Base-by-base conservation (phyloP, 352 stramenopile genomes). In the Phytophthora vignae region DNA sequence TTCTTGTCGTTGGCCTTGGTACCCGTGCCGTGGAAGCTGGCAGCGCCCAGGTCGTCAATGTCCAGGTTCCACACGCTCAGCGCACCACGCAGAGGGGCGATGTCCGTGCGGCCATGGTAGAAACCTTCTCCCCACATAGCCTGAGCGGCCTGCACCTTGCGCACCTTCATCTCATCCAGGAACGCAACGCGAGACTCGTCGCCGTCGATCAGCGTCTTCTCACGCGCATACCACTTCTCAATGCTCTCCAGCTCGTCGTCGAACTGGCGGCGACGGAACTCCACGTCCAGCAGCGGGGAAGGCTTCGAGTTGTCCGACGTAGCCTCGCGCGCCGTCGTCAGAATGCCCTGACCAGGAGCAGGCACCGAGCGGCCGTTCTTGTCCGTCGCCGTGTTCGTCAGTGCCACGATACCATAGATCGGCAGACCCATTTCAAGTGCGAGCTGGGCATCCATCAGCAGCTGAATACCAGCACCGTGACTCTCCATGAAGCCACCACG, bases 401-500 rank as follows among this genome's bases (percentile, higher is more conserved):
- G 73, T 4, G 90, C 91, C 15, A 97, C 74, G 10, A 97, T 83
- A 49, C 73, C 88, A 69, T 96, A 96, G 67, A 97, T 97, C 19
- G 91, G 90, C 46, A 85, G 81, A 25, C 89, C 90, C 85, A 97
- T 96, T 59, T 96, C 91, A 7, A 97, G 67, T 21, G 91, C 91
- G 5, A 97, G 79, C 52, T 95, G 81, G 2, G 88, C 91, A 44
- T 96, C 88, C 91, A 96, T 97, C 38, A 97, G 71, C 11, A 97
- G 57, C 71, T 97, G 91, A 62, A 95, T 96, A 60, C 90, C 91
- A 50, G 90, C 88, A 11, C 91, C 91, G 21, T 97, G 90, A 42
- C 87, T 92, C 72, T 97, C 91, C 88, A 97, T 95, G 63, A 97
- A 97, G 48, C 91, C 91, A 29, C 80, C 91, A 42, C 87, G 84